Conservation (phyloP, 306 rosid genomes). For the Trifolium subterraneum region DNA sequence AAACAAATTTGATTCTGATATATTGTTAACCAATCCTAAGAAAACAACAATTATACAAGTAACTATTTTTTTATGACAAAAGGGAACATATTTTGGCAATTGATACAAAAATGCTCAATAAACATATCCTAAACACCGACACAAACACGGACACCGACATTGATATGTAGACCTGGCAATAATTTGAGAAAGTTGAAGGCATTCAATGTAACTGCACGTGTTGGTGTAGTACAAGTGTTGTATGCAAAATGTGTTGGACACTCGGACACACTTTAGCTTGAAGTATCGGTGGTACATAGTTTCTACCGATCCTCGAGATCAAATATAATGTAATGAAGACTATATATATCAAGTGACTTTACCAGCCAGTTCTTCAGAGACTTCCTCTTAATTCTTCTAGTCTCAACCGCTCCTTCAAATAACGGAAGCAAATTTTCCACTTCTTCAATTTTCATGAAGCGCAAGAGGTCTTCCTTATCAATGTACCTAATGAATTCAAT, state of each 20-base stretch:
- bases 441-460: constrained; percentile 72
- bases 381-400: constrained; percentile 74
- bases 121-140: background rate
- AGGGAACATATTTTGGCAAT: constrained; percentile 20
- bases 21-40: too few relatives aligned
- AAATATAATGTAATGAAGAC: background rate
- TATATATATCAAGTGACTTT: constrained; percentile 12
- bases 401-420: constrained; percentile 78
- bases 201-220: background rate
- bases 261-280: background rate
- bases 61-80: background rate
- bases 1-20: too few relatives aligned
- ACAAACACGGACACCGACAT: background rate
- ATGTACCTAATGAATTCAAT: constrained; percentile 58
- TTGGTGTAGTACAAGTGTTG: background rate
- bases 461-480: constrained; percentile 78
- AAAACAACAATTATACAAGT: constrained; percentile 7
- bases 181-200: background rate
- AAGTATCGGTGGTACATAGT: background rate
- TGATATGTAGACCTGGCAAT: background rate
- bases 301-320: background rate
- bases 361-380: constrained; percentile 85
- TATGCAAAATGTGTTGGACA: background rate
- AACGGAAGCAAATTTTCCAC: constrained; percentile 67
- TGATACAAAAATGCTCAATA: background rate